A percentile compares a stretch with the other conserved stretches of the same genome.
phyloP scores from a whole-genome alignment of 139 green algal genomes.

The Ettlia oleoabundans region DNA sequence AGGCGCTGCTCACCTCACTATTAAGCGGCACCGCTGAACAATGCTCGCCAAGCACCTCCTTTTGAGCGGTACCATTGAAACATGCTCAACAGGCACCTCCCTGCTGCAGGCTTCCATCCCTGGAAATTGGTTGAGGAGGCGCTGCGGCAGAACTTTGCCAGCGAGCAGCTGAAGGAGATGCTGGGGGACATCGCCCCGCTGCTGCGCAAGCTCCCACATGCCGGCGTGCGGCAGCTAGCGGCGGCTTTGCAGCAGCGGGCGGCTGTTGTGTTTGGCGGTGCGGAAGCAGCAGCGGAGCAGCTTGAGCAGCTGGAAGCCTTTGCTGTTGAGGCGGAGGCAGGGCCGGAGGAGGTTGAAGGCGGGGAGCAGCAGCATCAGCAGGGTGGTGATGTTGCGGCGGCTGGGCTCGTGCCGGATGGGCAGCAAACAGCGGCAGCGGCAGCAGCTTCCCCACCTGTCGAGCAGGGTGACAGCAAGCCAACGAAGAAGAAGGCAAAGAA shows the following conservation, averaged over 20 bases:
- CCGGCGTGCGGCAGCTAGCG: background rate
- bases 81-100: no score
- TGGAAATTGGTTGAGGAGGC: conserved; percentile 21
- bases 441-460: no score
- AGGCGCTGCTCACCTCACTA: no score
- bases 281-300: background rate
- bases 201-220: background rate
- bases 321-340: no score
- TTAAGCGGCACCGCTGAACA: no score
- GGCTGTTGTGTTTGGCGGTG: background rate
- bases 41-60: no score
- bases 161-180: background rate
- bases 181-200: background rate
- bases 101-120: background rate
- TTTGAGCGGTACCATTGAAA: no score
- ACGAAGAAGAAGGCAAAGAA: conserved; percentile 22
- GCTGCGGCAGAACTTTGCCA: background rate
- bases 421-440: conserved; percentile 10
- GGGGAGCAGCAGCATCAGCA: conserved; percentile 6
- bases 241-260: background rate
- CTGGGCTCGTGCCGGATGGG: background rate
- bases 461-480: background rate
- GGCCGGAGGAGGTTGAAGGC: no score
- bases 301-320: conserved; percentile 2
- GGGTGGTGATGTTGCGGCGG: background rate